Evolutionary conservation across 768 basidiomycete species (phyloP).

Genomic region (Boletus edulis): DNA sequence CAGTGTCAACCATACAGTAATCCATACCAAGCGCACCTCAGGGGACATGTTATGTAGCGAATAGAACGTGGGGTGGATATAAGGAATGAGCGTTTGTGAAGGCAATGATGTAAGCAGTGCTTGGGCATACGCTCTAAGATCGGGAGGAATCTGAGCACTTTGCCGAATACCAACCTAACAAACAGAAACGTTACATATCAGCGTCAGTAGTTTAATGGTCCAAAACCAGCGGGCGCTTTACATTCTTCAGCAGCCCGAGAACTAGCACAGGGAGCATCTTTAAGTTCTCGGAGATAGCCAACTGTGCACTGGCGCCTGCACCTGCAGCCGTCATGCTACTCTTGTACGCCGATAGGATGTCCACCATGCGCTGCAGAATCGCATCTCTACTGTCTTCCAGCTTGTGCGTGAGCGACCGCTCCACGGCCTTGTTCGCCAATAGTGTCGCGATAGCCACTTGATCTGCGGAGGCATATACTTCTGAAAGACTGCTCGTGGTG

Average conservation of each 20-base stretch:
- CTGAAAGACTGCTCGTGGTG: constrained; percentile 83
- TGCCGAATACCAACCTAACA: constrained; percentile 87
- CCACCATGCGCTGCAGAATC: constrained; percentile 79
- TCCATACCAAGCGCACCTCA: constrained; percentile 52
- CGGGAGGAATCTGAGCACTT: constrained; percentile 95
- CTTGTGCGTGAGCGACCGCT: constrained; percentile 79
- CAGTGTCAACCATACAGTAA: neutral
- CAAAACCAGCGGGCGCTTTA: constrained; percentile 36
- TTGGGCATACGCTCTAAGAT: constrained; percentile 94
- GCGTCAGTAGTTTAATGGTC: neutral
- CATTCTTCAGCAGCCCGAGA: constrained; percentile 92
- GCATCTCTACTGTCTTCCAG: constrained; percentile 88
- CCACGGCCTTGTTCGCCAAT: constrained; percentile 90
- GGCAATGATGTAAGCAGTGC: constrained; percentile 88
- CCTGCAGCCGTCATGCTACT: constrained; percentile 94
- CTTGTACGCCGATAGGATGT: constrained; percentile 88
- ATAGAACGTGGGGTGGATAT: constrained; percentile 94
- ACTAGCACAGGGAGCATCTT: constrained; percentile 91
- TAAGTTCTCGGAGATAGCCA: constrained; percentile 91
- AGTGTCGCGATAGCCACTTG: constrained; percentile 83
- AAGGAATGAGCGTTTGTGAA: constrained; percentile 87
- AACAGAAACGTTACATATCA: neutral
- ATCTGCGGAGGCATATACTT: constrained; percentile 88
- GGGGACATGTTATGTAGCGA: constrained; percentile 95
- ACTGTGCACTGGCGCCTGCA: constrained; percentile 89